Conservation (phyloP, 768 basidiomycete genomes). For the Boletus rex-veris region DNA sequence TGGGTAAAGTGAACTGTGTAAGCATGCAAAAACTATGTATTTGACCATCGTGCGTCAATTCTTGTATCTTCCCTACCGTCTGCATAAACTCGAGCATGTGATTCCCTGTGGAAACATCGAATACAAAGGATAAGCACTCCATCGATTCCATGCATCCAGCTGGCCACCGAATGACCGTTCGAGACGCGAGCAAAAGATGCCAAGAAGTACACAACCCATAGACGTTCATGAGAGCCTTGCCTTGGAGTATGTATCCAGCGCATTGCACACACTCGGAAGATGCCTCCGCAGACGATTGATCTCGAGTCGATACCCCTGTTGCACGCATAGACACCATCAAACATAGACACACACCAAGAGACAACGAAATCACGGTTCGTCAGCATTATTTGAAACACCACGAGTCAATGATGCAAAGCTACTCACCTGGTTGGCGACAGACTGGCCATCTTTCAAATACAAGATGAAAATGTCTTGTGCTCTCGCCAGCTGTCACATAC, state of each 20-base stretch:
- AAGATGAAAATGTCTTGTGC: conserved; percentile 16
- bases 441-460: conserved; percentile 22
- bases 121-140: too few species aligned
- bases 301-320: conserved; percentile 15
- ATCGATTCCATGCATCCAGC: too few species aligned
- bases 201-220: too few species aligned
- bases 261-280: conserved; percentile 11
- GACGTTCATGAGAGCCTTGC: conserved; percentile 2
- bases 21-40: too few species aligned
- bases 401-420: too few species aligned
- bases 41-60: too few species aligned
- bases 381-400: neutral
- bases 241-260: conserved; percentile 20
- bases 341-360: neutral
- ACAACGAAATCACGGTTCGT: neutral
- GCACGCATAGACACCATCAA: neutral
- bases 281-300: conserved; percentile 16
- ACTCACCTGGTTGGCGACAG: conserved; percentile 8
- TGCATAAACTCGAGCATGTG: too few species aligned
- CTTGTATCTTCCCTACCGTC: too few species aligned
- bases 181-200: too few species aligned
- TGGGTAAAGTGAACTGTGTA: neutral
- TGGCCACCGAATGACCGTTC: too few species aligned
- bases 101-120: too few species aligned
- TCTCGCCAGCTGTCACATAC: conserved; percentile 7